Percentiles rank a stretch among this genome's conserved stretches.
These are phyloP conservation scores for Sphagnum fallax DNA, from an alignment of 228 moss, liverwort and hornwort genomes.

Conservation along the genomic window DNA sequence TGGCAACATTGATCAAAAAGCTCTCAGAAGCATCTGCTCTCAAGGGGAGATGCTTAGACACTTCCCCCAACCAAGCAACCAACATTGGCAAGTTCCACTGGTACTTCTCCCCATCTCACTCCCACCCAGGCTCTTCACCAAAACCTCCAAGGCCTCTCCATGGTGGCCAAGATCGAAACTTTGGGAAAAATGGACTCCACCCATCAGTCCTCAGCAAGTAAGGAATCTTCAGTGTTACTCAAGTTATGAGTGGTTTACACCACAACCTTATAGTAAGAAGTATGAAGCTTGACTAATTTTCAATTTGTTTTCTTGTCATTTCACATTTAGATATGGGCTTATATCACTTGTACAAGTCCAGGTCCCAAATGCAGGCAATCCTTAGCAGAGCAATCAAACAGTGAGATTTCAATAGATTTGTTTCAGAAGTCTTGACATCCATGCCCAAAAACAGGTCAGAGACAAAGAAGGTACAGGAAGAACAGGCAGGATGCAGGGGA, in stretches of 20 bases:
- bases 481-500: slow-evolving; percentile 2
- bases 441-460: background rate
- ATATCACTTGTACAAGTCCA: background rate
- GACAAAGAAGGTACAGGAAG: too few species aligned
- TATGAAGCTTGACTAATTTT: too few species aligned
- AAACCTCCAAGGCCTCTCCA: slow-evolving; percentile 6
- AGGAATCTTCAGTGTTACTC: background rate
- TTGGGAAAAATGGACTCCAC: slow-evolving; percentile 1
- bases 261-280: too few species aligned
- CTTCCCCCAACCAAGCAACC: background rate
- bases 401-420: too few species aligned
- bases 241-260: background rate
- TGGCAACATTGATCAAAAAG: slow-evolving; percentile 8
- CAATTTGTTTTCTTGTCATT: background rate
- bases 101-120: slow-evolving; percentile 11
- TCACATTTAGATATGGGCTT: background rate
- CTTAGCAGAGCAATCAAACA: too few species aligned
- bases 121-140: slow-evolving; percentile 5
- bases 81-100: slow-evolving; percentile 13
- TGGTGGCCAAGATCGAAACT: slow-evolving; percentile 5
- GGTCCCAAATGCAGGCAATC: too few species aligned
- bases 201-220: slow-evolving; percentile 8
- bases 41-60: background rate
- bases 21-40: slow-evolving; percentile 2
- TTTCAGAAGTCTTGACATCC: background rate